Percentiles rank a stretch among this genome's conserved stretches.
Conservation (phyloP, 2,329 filamentous ascomycete genomes). For the Xylariaceae sp. region DNA sequence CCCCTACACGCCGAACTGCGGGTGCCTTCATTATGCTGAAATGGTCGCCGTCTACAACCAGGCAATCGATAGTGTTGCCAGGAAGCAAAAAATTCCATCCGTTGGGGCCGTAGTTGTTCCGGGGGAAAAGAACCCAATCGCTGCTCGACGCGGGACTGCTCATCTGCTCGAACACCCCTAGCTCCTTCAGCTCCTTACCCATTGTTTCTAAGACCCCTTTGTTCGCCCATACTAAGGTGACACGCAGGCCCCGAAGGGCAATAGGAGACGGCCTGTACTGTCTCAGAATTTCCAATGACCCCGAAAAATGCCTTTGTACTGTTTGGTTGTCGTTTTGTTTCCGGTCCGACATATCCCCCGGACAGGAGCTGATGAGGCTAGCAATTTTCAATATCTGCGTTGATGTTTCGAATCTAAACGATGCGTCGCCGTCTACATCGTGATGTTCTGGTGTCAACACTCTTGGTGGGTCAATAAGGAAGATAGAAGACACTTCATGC, state of each 20-base stretch:
- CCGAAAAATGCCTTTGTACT: background rate
- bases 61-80: background rate
- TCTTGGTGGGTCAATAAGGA: conserved; percentile 12
- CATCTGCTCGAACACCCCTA: background rate
- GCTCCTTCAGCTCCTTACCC: background rate
- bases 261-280: background rate
- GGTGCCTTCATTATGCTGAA: conserved; percentile 6
- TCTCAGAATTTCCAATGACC: conserved; percentile 1
- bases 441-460: background rate
- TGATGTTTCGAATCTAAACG: conserved; percentile 1
- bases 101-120: background rate
- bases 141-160: background rate
- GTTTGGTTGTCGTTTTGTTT: background rate
- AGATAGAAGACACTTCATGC: conserved; percentile 2
- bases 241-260: background rate
- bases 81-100: conserved; percentile 3
- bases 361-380: background rate
- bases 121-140: background rate
- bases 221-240: conserved; percentile 4
- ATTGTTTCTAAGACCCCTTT: conserved; percentile 1
- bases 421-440: background rate
- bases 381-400: conserved; percentile 1
- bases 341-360: background rate
- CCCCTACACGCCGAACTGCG: background rate
- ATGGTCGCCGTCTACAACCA: conserved; percentile 3